These are phyloP conservation scores for Testicularia cyperi DNA, from an alignment of 1,284 basidiomycete genomes.

Conservation along the genomic window DNA sequence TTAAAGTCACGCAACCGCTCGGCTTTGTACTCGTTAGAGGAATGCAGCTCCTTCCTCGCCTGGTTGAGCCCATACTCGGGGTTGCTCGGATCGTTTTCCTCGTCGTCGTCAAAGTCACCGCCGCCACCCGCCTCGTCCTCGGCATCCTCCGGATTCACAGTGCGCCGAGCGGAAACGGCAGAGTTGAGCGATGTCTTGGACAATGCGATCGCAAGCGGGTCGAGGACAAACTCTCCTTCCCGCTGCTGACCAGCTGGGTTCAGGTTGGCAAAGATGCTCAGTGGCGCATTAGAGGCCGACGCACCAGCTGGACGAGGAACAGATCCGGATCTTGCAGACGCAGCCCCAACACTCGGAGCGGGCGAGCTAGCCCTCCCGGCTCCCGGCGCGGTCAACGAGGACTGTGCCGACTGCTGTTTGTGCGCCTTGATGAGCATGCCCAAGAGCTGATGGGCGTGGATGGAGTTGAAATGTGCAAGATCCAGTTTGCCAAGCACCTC, in stretches of 20 bases:
- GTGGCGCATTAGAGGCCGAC: neutral
- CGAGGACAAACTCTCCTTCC: slow-evolving; percentile 35
- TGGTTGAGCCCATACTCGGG: slow-evolving; percentile 9
- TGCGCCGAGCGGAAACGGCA: slow-evolving; percentile 2
- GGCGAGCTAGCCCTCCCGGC: slow-evolving; percentile 16
- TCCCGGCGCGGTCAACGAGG: neutral
- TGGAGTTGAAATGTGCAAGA: slow-evolving; percentile 42
- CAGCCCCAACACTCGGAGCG: slow-evolving; percentile 12
- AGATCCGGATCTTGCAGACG: slow-evolving; percentile 10
- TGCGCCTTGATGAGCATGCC: slow-evolving; percentile 44
- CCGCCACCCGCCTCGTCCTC: too few species aligned
- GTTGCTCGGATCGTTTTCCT: slow-evolving; percentile 8
- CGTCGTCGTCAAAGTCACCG: slow-evolving; percentile 14
- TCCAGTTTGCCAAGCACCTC: slow-evolving; percentile 40
- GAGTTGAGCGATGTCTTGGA: slow-evolving; percentile 12
- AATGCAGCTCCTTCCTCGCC: slow-evolving; percentile 12
- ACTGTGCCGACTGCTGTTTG: neutral
- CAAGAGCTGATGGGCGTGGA: slow-evolving; percentile 47
- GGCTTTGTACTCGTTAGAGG: neutral
- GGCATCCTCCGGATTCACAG: neutral
- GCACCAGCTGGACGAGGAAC: neutral
- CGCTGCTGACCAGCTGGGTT: neutral
- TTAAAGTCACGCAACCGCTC: slow-evolving; percentile 22
- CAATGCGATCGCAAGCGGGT: slow-evolving; percentile 25
- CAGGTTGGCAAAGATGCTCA: slow-evolving; percentile 27